Percentiles rank a stretch among this genome's conserved stretches.
phyloP scores from a whole-genome alignment of 2,329 filamentous ascomycete species.

The Colletotrichum tropicale region DNA sequence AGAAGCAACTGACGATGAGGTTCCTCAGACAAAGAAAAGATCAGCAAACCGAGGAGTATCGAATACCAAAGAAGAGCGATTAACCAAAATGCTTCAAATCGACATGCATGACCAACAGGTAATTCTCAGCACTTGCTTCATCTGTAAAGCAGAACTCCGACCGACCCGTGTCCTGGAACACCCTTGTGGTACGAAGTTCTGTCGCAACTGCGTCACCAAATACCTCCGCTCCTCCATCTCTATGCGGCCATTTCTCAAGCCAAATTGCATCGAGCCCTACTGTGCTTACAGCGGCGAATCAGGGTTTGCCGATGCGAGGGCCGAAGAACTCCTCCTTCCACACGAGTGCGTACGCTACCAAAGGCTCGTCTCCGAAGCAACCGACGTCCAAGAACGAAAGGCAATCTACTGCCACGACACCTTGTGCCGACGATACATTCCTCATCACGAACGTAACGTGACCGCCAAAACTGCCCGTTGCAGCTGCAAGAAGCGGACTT shows the following conservation, averaged over 20 bases:
- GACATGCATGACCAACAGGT: neutral
- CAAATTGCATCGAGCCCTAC: neutral
- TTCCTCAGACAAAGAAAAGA: neutral
- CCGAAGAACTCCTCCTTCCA: neutral
- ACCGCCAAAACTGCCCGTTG: neutral
- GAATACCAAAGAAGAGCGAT: neutral
- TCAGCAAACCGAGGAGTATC: neutral
- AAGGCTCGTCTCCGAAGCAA: neutral
- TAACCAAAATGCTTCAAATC: neutral
- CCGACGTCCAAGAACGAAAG: neutral
- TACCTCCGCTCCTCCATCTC: neutral
- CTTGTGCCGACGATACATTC: neutral
- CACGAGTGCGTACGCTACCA: neutral
- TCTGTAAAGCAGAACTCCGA: neutral
- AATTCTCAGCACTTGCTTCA: neutral
- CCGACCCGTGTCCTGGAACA: neutral
- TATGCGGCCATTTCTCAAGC: neutral
- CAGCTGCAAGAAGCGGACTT: neutral
- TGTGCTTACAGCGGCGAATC: neutral
- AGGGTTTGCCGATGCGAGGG: neutral
- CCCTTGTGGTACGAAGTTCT: neutral
- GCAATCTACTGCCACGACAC: neutral
- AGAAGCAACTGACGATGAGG: neutral
- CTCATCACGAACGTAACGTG: neutral
- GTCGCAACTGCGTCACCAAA: neutral